Base-by-base conservation (phyloP, 805 yeast species). In the Tetrapisispora taiwanensis region DNA sequence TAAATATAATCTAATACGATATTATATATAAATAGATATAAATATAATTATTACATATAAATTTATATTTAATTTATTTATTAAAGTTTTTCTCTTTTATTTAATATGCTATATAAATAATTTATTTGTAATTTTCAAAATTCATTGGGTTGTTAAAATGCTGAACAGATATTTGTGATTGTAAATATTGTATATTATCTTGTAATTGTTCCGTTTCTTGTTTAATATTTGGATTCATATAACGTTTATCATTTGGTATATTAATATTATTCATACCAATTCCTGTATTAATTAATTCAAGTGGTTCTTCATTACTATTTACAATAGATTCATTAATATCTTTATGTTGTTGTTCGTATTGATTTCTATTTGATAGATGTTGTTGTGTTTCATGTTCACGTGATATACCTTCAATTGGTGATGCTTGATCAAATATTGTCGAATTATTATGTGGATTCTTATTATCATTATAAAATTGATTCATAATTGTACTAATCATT, bases 141-240 rank as follows among this genome's bases (percentile, higher is more conserved):
- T 31, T 15, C 30, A 31, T 30, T 19, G 22, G 22, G n/a, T 30
- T 22, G 20, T 24, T 30, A 19, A 31, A 30, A 39, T 39, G 42
- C 42, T 39, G 42, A 31, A 20, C 31, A 27, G 42, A 30, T 31
- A 31, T 39, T n/a, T 39, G 36, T 39, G 42, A 30, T 30, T 39
- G 42, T 39, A 39, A 30, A 31, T 27, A 31, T 18, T 39, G 35
- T 19, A 39, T 19, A 14, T 38, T 38, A 3, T 39, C 42, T 39
- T 39, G 35, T 17, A 30, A 20, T 39, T 39, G 42, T 4, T n/a
- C 27, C 3, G 15, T 28, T 37, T 37, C n/a, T 19, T 18, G 15
- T 2, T 27, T 37, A 18, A 17, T 27, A 37, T 37, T 28, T 3
- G 17, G 2, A 6, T 24, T 36, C 4, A n/a, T 14, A 22, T 13